phyloP scores from a whole-genome alignment of 768 basidiomycete species.

The Leccinum variicolor region DNA sequence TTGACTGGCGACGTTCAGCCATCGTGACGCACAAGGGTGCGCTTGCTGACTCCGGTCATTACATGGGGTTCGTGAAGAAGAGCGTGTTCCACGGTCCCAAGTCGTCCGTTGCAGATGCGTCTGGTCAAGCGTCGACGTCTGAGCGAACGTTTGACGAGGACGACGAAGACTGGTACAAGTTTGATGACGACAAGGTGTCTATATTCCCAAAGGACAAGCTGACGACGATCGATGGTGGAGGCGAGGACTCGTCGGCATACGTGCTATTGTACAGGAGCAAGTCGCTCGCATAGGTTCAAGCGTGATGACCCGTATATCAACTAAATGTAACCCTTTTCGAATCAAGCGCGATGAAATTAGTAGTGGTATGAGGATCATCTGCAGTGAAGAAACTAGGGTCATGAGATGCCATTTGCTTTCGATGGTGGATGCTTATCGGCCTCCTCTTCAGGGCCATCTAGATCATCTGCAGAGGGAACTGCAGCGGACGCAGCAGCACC shows the following conservation, averaged over 20 bases:
- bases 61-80: constrained; percentile 89
- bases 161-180: constrained; percentile 92
- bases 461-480: constrained; percentile 69
- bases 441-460: constrained; percentile 43
- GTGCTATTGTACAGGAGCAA: constrained; percentile 82
- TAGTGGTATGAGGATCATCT: constrained; percentile 13
- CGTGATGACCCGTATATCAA: constrained; percentile 11
- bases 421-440: constrained; percentile 10
- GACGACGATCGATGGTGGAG: constrained; percentile 83
- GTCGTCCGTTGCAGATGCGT: neutral
- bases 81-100: constrained; percentile 51
- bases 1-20: constrained; percentile 41
- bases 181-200: constrained; percentile 94
- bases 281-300: constrained; percentile 29
- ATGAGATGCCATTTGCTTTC: constrained; percentile 27
- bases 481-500: constrained; percentile 71
- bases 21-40: constrained; percentile 98
- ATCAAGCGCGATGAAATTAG: constrained; percentile 3
- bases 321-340: constrained; percentile 8
- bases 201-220: constrained; percentile 84
- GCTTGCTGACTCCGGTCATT: constrained; percentile 92
- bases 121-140: constrained; percentile 9
- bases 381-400: neutral
- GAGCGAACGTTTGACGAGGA: constrained; percentile 40
- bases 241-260: constrained; percentile 87